These are phyloP conservation scores for Podospora conica DNA, from an alignment of 495 filamentous ascomycete genomes.

Conservation along the genomic window DNA sequence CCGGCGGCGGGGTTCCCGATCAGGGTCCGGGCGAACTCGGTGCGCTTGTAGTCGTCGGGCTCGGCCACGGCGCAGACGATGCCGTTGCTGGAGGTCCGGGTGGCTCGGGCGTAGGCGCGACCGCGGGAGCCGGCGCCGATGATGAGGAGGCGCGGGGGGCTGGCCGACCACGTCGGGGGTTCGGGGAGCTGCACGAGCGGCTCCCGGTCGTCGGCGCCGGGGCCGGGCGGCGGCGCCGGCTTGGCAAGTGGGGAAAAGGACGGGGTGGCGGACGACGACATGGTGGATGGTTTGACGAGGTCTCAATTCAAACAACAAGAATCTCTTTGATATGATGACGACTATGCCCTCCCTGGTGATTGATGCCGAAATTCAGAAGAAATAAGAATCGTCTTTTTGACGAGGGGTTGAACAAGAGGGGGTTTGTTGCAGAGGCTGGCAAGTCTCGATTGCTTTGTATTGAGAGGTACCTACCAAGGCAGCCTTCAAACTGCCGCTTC, in stretches of 20 bases:
- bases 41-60: constrained; percentile 70
- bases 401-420: neutral
- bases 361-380: neutral
- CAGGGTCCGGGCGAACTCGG: constrained; percentile 56
- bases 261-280: constrained; percentile 1
- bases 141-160: constrained; percentile 60
- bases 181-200: constrained; percentile 2
- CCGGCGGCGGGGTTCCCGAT: constrained; percentile 46
- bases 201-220: neutral
- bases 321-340: neutral
- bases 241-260: constrained; percentile 1
- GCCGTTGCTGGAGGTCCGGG: constrained; percentile 53
- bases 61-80: constrained; percentile 73
- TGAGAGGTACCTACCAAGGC: too few relatives aligned
- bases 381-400: too few relatives aligned
- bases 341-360: neutral
- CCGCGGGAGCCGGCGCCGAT: constrained; percentile 87
- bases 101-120: constrained; percentile 64
- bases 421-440: neutral
- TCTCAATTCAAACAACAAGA: neutral
- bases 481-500: too few relatives aligned
- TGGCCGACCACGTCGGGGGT: constrained; percentile 27
- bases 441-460: too few relatives aligned
- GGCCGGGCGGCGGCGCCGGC: neutral
- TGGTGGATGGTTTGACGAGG: neutral